Evolutionary conservation across 129 eudicot genomes (phyloP), one percentile per base, ranked within the genome.

Genomic region (Solidago caesia): DNA sequence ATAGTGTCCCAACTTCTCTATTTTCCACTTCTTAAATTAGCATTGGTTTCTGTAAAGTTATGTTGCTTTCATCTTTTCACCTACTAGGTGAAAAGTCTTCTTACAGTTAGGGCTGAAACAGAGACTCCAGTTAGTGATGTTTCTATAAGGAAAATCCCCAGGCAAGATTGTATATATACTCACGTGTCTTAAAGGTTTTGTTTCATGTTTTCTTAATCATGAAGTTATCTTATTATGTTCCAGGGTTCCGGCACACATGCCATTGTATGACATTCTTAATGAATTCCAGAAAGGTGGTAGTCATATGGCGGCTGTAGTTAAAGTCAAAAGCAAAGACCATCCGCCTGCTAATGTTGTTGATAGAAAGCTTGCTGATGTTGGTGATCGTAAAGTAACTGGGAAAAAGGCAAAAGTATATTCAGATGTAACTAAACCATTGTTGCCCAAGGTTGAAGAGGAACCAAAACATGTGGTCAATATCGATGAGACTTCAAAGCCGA

Each of bases 281-380:
- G 97, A 94, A 89, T 94, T 94, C 68, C 99, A 94, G 70, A 94
- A 94, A 67, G 99, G 99, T 41, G 82, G 96, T 79, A 94, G 99
- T 81, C 99, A 94, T 77, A 87, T 94, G 99, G 97, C 99, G 41
- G 97, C 99, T 81, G 99, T 94, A 43, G 92, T 88, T 74, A 91
- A 84, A 77, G 93, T 79, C 44, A 88, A 91, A 87, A 67, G 75
- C 76, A 85, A 79, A 65, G 73, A 83, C 53, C 76, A 81, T 79
- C 79, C 52, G 7, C 73, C 85, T 65, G 49, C 73, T 59, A 55
- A 26, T 67, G 52, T 8, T 66, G 51, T 11, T 16, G 71, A 64
- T 15, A 12, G 6, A 64, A 64, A 64, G 47, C 73, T 82, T 68
- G 53, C 72, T 52, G 53, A 47, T 74, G 83, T 62, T 39, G 45